phyloP scores from a whole-genome alignment of 169 alveolate genomes.

The Eimeria necatrix region DNA sequence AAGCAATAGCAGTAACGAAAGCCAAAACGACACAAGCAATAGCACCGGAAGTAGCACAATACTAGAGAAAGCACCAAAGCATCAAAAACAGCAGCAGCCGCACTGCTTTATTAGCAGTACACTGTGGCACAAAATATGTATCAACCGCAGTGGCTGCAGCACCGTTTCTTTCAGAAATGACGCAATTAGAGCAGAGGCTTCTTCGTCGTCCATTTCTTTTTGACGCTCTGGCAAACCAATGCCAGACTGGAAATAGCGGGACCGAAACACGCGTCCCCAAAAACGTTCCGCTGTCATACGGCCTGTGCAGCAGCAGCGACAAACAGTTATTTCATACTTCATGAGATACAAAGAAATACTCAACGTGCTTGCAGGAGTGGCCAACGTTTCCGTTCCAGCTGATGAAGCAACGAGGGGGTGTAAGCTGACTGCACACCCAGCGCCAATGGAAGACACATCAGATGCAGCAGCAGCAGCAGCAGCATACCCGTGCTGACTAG shows the following conservation, averaged over 20 bases:
- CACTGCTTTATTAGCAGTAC: neutral
- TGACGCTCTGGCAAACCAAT: slow-evolving; percentile 56
- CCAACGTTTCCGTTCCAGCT: neutral
- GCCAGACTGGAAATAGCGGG: slow-evolving; percentile 58
- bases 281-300: slow-evolving; percentile 57
- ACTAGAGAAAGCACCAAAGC: neutral
- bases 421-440: neutral
- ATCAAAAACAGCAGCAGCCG: neutral
- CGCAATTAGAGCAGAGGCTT: neutral
- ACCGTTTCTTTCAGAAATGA: slow-evolving; percentile 31
- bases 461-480: slow-evolving; percentile 11
- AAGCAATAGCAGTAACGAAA: neutral
- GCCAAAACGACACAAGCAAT: neutral
- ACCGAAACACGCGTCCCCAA: slow-evolving; percentile 63
- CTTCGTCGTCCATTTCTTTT: neutral
- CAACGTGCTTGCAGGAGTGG: neutral
- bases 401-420: neutral
- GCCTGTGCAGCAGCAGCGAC: slow-evolving; percentile 9
- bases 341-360: neutral
- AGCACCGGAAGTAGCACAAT: neutral
- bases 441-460: neutral
- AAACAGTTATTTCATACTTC: neutral
- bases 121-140: neutral
- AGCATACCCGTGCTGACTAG: slow-evolving; percentile 55
- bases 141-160: neutral